Conservation (phyloP, 768 basidiomycete genomes). For the Amanita inopinata region DNA sequence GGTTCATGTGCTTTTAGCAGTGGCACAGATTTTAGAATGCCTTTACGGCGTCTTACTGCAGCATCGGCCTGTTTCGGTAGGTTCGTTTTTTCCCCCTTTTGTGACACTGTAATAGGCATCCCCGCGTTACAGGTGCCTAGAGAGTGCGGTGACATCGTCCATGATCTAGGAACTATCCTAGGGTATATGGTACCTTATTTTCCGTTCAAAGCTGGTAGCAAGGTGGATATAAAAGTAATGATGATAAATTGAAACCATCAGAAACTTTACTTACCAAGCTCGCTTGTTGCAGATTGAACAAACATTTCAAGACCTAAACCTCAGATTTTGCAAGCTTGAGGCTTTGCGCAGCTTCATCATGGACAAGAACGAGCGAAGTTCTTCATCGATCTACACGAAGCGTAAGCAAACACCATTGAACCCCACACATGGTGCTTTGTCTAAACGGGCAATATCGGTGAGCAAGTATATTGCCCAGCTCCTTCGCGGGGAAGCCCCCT, state of each 20-base stretch:
- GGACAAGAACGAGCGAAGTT: conserved; percentile 8
- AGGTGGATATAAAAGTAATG: conserved; percentile 51
- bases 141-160: conserved; percentile 19
- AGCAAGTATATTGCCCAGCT: conserved; percentile 51
- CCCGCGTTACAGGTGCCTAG: conserved; percentile 9
- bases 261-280: neutral
- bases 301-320: conserved; percentile 58
- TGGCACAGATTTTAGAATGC: conserved; percentile 45
- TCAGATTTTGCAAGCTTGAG: conserved; percentile 69
- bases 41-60: conserved; percentile 53
- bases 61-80: neutral
- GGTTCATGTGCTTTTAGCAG: conserved; percentile 45
- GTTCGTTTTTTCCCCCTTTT: neutral
- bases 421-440: conserved; percentile 19
- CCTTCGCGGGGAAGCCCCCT: conserved; percentile 40
- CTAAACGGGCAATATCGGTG: conserved; percentile 34
- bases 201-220: conserved; percentile 49
- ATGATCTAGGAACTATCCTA: conserved; percentile 50
- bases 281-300: conserved; percentile 45
- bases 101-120: neutral
- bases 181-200: conserved; percentile 78
- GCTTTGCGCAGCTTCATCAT: conserved; percentile 46
- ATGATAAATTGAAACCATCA: neutral
- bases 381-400: neutral
- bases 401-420: neutral